Conservation (phyloP, 2,329 filamentous ascomycete genomes). For the Claviceps sp. region DNA sequence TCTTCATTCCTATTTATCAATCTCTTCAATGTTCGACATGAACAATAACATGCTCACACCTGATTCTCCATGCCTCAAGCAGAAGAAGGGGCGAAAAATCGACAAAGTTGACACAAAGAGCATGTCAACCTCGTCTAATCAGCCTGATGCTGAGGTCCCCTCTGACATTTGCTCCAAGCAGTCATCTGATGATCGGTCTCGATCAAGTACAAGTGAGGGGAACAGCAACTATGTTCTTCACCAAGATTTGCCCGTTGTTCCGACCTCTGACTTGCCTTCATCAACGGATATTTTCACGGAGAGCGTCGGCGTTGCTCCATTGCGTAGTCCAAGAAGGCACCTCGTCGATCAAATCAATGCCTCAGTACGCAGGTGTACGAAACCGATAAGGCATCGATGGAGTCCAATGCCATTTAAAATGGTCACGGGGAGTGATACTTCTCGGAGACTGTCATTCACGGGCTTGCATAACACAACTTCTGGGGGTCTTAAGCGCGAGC, state of each 20-base stretch:
- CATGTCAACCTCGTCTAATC: conserved; percentile 27
- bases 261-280: background rate
- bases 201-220: conserved; percentile 24
- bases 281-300: conserved; percentile 42
- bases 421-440: conserved; percentile 45
- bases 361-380: conserved; percentile 25
- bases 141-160: conserved; percentile 38
- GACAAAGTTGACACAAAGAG: conserved; percentile 22
- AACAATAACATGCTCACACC: conserved; percentile 40
- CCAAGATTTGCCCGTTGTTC: conserved; percentile 18
- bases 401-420: conserved; percentile 52
- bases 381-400: conserved; percentile 42
- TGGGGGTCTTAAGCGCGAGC: conserved; percentile 35
- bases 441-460: conserved; percentile 35
- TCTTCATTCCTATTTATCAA: conserved; percentile 18
- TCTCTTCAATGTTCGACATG: conserved; percentile 35
- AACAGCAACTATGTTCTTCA: conserved; percentile 42
- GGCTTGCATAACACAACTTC: conserved; percentile 30
- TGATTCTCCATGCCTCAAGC: background rate
- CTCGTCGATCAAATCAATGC: conserved; percentile 37
- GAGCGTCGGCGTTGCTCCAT: conserved; percentile 43
- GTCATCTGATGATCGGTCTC: conserved; percentile 22
- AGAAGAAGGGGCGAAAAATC: background rate
- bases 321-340: conserved; percentile 32
- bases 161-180: conserved; percentile 33